phyloP scores from a whole-genome alignment of 1,284 basidiomycete species.

The Boletus semigastroideus region DNA sequence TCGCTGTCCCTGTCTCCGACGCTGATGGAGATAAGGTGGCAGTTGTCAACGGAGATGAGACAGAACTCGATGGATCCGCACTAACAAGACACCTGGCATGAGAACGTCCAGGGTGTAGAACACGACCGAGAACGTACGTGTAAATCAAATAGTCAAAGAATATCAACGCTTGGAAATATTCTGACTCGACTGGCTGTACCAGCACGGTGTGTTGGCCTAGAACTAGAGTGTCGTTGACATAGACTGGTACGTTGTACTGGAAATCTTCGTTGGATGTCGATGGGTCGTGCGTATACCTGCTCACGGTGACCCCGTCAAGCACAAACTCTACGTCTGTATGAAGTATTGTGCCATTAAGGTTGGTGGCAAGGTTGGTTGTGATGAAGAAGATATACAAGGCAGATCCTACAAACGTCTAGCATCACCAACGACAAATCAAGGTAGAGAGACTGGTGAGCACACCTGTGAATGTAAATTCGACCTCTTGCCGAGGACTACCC shows the following conservation, averaged over 20 bases:
- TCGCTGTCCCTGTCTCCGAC: too few relatives aligned
- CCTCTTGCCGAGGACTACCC: not conserved
- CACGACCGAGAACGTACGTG: constrained; percentile 4
- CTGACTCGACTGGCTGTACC: constrained; percentile 1
- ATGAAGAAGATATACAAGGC: constrained; percentile 25
- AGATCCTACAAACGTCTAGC: constrained; percentile 12
- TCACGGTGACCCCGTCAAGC: too few relatives aligned
- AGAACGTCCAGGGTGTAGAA: not conserved
- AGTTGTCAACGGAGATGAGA: not conserved
- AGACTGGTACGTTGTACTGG: constrained; percentile 20
- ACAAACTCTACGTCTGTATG: too few relatives aligned
- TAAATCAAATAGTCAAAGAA: constrained; percentile 21
- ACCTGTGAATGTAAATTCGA: constrained; percentile 20
- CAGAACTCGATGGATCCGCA: not conserved
- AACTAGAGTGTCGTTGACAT: constrained; percentile 6
- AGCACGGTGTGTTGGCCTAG: constrained; percentile 10
- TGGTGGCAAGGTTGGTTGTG: constrained; percentile 1
- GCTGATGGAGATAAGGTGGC: not conserved
- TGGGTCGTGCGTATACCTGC: not conserved
- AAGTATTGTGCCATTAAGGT: fast-evolving
- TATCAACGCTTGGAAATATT: not conserved
- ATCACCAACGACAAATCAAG: not conserved
- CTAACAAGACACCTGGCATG: constrained; percentile 2
- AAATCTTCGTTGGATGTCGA: constrained; percentile 1
- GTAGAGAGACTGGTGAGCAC: not conserved